These are phyloP conservation scores for Linanthus parryae DNA, from an alignment of 148 eudicot genomes.

Conservation along the genomic window DNA sequence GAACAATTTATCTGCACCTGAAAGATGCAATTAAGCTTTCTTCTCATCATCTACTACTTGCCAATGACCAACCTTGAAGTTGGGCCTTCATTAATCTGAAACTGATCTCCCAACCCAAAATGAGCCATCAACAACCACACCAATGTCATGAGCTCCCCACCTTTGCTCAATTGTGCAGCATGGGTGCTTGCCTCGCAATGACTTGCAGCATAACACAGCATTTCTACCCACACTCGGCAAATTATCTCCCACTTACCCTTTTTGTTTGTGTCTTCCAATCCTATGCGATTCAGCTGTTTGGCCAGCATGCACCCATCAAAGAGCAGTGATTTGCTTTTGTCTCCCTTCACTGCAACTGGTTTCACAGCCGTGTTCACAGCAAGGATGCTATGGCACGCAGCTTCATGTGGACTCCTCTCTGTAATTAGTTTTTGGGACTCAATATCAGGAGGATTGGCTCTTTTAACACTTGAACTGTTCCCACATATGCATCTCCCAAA, in stretches of 20 bases:
- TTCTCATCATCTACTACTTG: too few relatives aligned
- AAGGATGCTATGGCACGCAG: background rate
- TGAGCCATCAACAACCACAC: conserved; percentile 54
- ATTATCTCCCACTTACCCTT: conserved; percentile 20
- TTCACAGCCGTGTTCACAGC: background rate
- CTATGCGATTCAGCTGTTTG: background rate
- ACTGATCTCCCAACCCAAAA: conserved; percentile 39
- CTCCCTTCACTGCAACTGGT: conserved; percentile 14
- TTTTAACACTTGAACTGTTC: too few relatives aligned
- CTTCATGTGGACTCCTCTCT: too few relatives aligned
- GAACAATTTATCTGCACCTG: too few relatives aligned
- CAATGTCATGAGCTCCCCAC: conserved; percentile 44
- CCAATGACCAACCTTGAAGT: too few relatives aligned
- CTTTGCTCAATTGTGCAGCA: conserved; percentile 38
- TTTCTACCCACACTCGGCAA: conserved; percentile 32
- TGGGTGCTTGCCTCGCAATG: conserved; percentile 35
- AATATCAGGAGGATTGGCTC: too few relatives aligned
- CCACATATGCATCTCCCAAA: too few relatives aligned
- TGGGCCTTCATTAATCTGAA: too few relatives aligned
- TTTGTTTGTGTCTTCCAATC: background rate
- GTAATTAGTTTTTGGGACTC: too few relatives aligned
- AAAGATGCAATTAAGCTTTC: too few relatives aligned
- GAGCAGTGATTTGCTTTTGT: conserved; percentile 19
- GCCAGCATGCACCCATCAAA: conserved; percentile 1
- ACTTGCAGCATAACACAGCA: conserved; percentile 34